Conservation (phyloP, 139 green algal species). For the Edaphochlamys debaryana region DNA sequence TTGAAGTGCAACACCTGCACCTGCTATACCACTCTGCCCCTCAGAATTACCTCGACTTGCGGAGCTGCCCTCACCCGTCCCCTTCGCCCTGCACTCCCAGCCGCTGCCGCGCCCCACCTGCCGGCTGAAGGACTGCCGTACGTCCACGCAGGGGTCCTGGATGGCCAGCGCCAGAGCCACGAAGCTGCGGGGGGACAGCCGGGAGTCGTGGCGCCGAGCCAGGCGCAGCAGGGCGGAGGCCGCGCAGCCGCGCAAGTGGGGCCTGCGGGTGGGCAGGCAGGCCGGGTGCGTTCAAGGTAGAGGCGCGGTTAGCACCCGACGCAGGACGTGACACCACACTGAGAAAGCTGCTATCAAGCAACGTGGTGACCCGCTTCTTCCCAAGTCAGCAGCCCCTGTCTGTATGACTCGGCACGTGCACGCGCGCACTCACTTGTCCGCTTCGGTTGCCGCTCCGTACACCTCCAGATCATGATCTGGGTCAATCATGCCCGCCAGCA, state of each 20-base stretch:
- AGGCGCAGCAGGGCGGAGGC: constrained; percentile 61
- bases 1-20: no score
- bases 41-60: no score
- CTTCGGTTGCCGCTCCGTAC: not conserved
- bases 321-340: no score
- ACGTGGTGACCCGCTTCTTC: no score
- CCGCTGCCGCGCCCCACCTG: constrained; percentile 54
- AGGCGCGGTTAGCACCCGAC: no score
- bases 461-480: constrained; percentile 45
- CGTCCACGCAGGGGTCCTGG: constrained; percentile 72
- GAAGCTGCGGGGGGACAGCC: constrained; percentile 54
- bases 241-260: not conserved
- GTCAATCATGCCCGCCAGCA: constrained; percentile 53
- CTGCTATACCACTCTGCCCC: no score
- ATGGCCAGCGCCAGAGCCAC: constrained; percentile 64
- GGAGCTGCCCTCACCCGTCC: not conserved
- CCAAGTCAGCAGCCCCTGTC: no score
- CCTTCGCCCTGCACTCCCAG: no score
- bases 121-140: constrained; percentile 59
- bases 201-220: constrained; percentile 63
- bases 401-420: no score
- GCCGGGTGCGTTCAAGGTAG: no score
- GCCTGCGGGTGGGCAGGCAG: not conserved
- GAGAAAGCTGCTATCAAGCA: no score
- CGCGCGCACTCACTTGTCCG: not conserved